Evolutionary conservation across 106 monocot species (phyloP), one percentile per base, ranked within the genome.

Genomic region (Phalaenopsis equestris): DNA sequence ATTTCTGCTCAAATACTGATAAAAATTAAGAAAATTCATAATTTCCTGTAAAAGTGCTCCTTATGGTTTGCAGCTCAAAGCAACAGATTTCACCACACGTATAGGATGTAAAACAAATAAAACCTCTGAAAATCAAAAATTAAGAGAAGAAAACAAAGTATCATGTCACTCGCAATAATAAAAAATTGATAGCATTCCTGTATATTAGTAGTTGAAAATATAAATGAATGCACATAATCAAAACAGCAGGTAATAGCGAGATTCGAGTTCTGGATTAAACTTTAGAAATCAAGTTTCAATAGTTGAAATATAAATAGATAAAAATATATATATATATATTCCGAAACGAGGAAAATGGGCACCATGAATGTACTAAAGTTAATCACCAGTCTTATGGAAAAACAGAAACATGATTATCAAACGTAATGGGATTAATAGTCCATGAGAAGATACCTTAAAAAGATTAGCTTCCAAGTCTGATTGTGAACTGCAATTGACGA

Each of bases 401-500:
- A 70, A 39, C 14, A 70, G 39, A 70, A 70, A 15, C 14, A 70
- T 2, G 39, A 70, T 70, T 39, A 70, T 70, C 70, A 70, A 70
- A 39, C 70, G 37, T 68, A 70, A 70, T 23, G 14, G 39, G 39
- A 39, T 37, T 37, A 37, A 68, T 68, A 38, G 37, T 16, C 43
- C 4, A 49, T 11, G 24, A 76, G 49, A 56, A 78, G 83, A 99
- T 86, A 99, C 99, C 93, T 99, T 99, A 75, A 99, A 99, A 57
- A 99, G 82, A 86, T 99, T 99, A 43, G 90, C 91, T 90, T 99
- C 99, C 84, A 99, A 86, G 82, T 99, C 99, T 68, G 87, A 82
- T 80, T 99, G 99, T 81, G 99, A 99, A 80, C 99, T 99, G 93
- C 85, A 89, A 89, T 42, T 42, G 41, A 16, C 19, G 36, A 74